phyloP scores from a whole-genome alignment of 345 rosid species.

The Salix udensis region DNA sequence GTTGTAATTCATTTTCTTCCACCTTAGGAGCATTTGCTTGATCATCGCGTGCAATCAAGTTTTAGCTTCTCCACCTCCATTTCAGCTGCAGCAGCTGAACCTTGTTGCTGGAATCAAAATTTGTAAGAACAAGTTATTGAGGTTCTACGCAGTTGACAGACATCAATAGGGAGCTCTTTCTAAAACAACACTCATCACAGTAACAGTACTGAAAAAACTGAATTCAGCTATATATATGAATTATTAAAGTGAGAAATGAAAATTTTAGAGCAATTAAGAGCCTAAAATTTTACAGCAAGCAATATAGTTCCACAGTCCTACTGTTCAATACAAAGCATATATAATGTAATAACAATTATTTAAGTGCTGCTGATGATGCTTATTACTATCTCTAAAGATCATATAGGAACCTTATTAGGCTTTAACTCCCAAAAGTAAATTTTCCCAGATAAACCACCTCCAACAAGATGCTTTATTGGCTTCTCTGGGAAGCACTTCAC shows the following conservation, averaged over 20 bases:
- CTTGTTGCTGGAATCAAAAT: slow-evolving; percentile 41
- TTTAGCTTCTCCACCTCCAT: slow-evolving; percentile 63
- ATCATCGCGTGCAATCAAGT: slow-evolving; percentile 39
- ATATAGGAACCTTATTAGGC: neutral
- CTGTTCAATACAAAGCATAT: too few species aligned
- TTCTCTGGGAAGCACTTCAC: slow-evolving; percentile 76
- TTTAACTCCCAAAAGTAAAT: slow-evolving; percentile 81
- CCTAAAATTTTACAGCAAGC: slow-evolving; percentile 83
- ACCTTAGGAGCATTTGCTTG: slow-evolving; percentile 45
- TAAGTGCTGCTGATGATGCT: neutral
- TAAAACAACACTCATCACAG: neutral
- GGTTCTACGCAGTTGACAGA: neutral
- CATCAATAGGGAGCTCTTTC: neutral
- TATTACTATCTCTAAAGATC: neutral
- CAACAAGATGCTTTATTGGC: slow-evolving; percentile 66
- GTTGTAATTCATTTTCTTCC: slow-evolving; percentile 59
- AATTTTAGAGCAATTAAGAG: slow-evolving; percentile 16
- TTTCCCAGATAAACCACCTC: slow-evolving; percentile 72
- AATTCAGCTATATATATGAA: too few species aligned
- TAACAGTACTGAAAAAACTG: neutral
- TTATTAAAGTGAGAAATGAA: neutral
- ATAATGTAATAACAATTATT: neutral
- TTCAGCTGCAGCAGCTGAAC: slow-evolving; percentile 58
- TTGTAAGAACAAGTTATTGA: neutral
- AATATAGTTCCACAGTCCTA: too few species aligned